Evolutionary conservation across 2,329 filamentous ascomycete genomes (phyloP), one percentile per base, ranked within the genome.

Genomic region (Colletotrichum filicis): DNA sequence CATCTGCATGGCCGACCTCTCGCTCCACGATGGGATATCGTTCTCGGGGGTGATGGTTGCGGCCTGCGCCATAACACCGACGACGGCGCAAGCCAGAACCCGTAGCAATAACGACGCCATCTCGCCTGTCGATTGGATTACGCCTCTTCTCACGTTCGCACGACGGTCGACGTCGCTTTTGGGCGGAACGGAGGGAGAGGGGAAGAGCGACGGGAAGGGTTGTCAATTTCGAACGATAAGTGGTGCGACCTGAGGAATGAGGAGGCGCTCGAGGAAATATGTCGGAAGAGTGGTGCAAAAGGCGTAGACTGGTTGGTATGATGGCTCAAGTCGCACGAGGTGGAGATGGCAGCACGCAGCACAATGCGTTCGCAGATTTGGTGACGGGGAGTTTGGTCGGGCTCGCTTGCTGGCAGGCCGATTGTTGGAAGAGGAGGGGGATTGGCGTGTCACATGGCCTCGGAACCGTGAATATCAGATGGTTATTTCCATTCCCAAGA

Each of bases 1-100:
- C 60, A 89, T 79, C 55, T 83, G 80, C 82, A 89, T 83, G 60
- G 81, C 79, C 49, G 81, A 84, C 24, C 80, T 77, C 3, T 77
- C 66, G 66, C 83, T 81, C 84, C 83, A 87, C 35, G 78, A 76
- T 4, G 85, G 83, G 0, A 83, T 77, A 2, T 83, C 78, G 46
- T 76, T 74, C 71, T 83, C 76, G 12, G 81, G 70, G 26, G 71
- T 77, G 60, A 82, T 77, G 35, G 78, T 77, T 35, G 79, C 79
- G 66, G 82, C 75, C 28, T 81, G 79, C 37, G 83, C 85, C 64
- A 79, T 79, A 49, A 79, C 76, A 62, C 81, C 73, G 66, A 83
- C 78, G 68, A 75, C 78, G 58, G 79, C 77, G 52, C 81, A 72
- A 56, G 81, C 80, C 72, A 82, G 60, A 26, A 76, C 78, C 62